Base-by-base conservation (phyloP, 2,329 filamentous ascomycete genomes). In the Aureobasidium sp. region DNA sequence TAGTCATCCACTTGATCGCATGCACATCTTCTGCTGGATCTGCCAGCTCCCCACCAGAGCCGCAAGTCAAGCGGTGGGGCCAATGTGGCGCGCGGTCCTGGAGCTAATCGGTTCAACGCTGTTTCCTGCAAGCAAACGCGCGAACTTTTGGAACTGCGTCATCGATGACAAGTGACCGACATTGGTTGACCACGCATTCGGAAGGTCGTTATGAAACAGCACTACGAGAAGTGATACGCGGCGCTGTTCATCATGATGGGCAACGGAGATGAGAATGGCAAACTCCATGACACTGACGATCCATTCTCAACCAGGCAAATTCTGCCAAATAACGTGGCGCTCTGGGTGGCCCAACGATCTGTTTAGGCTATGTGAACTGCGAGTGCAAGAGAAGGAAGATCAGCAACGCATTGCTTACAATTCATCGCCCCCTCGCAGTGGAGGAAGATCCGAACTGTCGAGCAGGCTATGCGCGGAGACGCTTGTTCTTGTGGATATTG, bases 141-240 rank as follows among this genome's bases (percentile, higher is more conserved):
- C 36, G 57, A 51, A 51, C 48, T 10, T 60, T 43, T 48, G 24
- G 5, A 2, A 6, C 57, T 50, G 57, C 57, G 57, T 60, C 57
- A 60, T 60, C 46, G 57, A 60, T 60, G 57, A 60, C 57, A 41
- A 27, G 9, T 43, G 57, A 60, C 46, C 57, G 57, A 60, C 57
- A 43, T 32, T 50, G 36, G 44, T 60, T 34, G 20, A 13, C 32
- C 27, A 60, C 46, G 5, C 57, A 29, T 60, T 46, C 36, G 57
- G 57, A 60, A 60, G 57, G 57, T 60, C 57, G 44, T 60, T 60
- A 39, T 60, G 57, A 50, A 51, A 60, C 57, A 60, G 36, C 46
- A 51, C 57, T 50, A 50, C 46, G 46, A 60, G 24, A 46, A 41
- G 27, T 59, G 55, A 59, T 51, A 51, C 57, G 57, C 57, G 44